Evolutionary conservation across 2,329 filamentous ascomycete genomes (phyloP).

Genomic region (Acephala macrosclerotiorum): DNA sequence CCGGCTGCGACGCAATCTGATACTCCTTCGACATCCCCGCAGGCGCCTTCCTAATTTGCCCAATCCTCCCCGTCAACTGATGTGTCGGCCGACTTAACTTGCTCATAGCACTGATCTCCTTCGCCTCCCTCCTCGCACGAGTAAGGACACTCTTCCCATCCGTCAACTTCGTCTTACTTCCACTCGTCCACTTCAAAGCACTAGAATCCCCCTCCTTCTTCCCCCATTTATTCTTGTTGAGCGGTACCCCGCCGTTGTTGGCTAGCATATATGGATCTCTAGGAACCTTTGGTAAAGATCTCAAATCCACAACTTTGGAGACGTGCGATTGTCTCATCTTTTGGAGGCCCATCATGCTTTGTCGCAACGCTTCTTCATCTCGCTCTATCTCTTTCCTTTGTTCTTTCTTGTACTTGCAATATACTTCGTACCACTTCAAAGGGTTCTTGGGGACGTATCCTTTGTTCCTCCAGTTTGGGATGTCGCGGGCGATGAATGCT

Average conservation of each 20-base stretch:
- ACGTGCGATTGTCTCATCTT: conserved; percentile 64
- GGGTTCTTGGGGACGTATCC: conserved; percentile 71
- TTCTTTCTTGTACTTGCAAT: conserved; percentile 70
- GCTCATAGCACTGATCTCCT: conserved; percentile 58
- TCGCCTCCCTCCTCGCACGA: conserved; percentile 63
- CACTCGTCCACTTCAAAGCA: conserved; percentile 53
- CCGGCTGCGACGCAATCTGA: conserved; percentile 51
- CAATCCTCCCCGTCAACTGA: conserved; percentile 43
- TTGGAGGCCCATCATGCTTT: conserved; percentile 63
- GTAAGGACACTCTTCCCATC: conserved; percentile 61
- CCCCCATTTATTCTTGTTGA: conserved; percentile 36
- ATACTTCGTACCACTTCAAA: conserved; percentile 79
- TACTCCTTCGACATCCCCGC: conserved; percentile 61
- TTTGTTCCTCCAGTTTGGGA: conserved; percentile 68
- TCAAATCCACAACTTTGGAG: conserved; percentile 62
- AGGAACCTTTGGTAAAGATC: conserved; percentile 53
- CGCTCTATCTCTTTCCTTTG: conserved; percentile 62
- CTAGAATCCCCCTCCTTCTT: conserved; percentile 42
- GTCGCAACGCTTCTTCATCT: conserved; percentile 63
- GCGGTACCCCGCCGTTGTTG: conserved; percentile 44
- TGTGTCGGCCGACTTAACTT: conserved; percentile 52
- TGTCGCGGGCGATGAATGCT: conserved; percentile 79
- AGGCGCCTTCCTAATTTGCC: conserved; percentile 56
- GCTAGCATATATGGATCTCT: conserved; percentile 47
- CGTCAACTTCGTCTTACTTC: conserved; percentile 59